Evolutionary conservation across 192 early-diverging fungal genomes (phyloP), one percentile per base, ranked within the genome.

Genomic region (Coemansia sp.): DNA sequence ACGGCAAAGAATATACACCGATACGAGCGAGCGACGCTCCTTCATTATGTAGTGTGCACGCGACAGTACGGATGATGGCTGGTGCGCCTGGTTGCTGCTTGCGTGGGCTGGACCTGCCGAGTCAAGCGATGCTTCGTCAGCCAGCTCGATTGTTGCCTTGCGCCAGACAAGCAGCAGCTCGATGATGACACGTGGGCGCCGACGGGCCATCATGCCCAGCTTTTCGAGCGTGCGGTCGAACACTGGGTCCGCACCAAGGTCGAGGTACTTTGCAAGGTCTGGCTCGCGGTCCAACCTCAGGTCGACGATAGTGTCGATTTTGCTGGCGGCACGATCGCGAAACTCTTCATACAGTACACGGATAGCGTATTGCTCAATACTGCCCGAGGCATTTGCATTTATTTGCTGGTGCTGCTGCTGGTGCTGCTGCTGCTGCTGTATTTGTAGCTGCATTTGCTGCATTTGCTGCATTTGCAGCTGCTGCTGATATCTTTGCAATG

Each of bases 1-100:
- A 1, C 94, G 80, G 54, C 92, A 93, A 28, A 98, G 65, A 34
- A 99, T 93, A 66, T 85, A 91, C n/a, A 87, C 78, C 0, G 89
- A 83, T 2, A 77, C 82, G 24, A 88, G 70, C 64, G 86, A 66
- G 28, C 53, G 56, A 30, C 77, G 62, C 51, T 79, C 77, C 26
- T 55, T 41, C 10, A 56, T 36, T 8, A 77, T 69, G 35, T 71
- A 51, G 41, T 72, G 38, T 9, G 81, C 78, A 39, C 58, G 55
- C 46, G 69, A 43, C 64, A 68, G 13, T 9, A 55, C 34, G 39
- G 49, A 34, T 53, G 60, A 27, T 13, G 54, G n/a, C n/a, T n/a
- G n/a, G n/a, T n/a, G n/a, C n/a, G n/a, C n/a, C n/a, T n/a, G n/a
- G n/a, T n/a, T n/a, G n/a, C n/a, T n/a, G n/a, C n/a, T n/a, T n/a